Conservation (phyloP, 768 basidiomycete genomes). For the Trametes sanguinea region DNA sequence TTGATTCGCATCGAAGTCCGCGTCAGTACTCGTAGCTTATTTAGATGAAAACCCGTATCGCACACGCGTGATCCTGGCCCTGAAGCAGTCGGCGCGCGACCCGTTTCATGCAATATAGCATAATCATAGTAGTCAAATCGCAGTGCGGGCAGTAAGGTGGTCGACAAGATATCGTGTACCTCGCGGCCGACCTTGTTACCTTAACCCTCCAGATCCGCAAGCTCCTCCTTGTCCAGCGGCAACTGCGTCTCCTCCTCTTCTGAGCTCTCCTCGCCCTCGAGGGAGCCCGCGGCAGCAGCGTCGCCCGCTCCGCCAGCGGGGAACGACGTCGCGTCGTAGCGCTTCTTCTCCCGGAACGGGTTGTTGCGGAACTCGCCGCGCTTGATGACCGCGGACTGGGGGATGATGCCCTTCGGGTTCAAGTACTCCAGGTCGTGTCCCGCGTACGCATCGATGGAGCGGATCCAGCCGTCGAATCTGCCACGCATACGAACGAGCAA, state of each 20-base stretch:
- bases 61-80: no score
- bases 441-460: slow-evolving; percentile 69
- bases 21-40: no score
- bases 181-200: neutral
- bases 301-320: slow-evolving; percentile 18
- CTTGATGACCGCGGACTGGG: slow-evolving; percentile 64
- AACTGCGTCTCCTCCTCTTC: slow-evolving; percentile 43
- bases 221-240: slow-evolving; percentile 36
- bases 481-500: neutral
- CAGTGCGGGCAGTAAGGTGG: no score
- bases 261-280: slow-evolving; percentile 40
- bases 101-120: no score
- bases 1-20: neutral
- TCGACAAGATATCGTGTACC: no score
- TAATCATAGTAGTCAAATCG: no score
- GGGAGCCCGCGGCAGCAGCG: slow-evolving; percentile 20
- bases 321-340: slow-evolving; percentile 62
- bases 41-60: no score
- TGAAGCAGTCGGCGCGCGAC: no score
- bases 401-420: slow-evolving; percentile 78
- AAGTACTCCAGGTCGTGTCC: slow-evolving; percentile 80
- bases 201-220: slow-evolving; percentile 49
- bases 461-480: slow-evolving; percentile 87
- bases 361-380: slow-evolving; percentile 56
- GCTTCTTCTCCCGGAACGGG: slow-evolving; percentile 68